These are phyloP conservation scores for Tricholoma terreum DNA, from an alignment of 768 basidiomycete species.

Conservation along the genomic window DNA sequence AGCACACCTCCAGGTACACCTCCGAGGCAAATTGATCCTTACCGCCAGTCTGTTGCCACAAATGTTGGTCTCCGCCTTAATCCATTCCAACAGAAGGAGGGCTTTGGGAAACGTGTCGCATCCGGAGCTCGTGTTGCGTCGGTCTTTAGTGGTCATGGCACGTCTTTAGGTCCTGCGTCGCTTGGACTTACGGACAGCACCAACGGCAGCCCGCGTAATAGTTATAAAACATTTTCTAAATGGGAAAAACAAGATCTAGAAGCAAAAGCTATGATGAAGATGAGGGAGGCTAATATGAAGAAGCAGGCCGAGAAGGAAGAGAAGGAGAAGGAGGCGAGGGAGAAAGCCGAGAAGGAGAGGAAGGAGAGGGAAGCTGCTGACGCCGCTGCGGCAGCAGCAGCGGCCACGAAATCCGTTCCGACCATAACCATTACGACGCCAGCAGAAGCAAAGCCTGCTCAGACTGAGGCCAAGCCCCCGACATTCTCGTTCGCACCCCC, in stretches of 20 bases:
- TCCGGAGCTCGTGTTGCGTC: constrained; percentile 45
- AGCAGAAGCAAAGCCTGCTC: constrained; percentile 18
- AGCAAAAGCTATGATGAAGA: constrained; percentile 71
- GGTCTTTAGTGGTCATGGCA: constrained; percentile 13
- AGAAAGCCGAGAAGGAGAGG: constrained; percentile 27
- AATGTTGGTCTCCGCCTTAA: constrained; percentile 45
- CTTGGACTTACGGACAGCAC: constrained; percentile 52
- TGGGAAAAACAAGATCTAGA: constrained; percentile 88
- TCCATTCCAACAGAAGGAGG: constrained; percentile 38
- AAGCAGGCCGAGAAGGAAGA: constrained; percentile 40
- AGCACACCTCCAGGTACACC: constrained; percentile 20
- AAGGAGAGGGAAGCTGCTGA: constrained; percentile 21
- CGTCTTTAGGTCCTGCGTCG: constrained; percentile 17
- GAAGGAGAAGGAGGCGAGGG: constrained; percentile 42
- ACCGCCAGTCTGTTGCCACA: constrained; percentile 46
- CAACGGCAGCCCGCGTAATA: constrained; percentile 36
- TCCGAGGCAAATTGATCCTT: constrained; percentile 29
- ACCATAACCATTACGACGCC: constrained; percentile 30
- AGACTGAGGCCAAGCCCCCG: constrained; percentile 18
- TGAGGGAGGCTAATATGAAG: constrained; percentile 48
- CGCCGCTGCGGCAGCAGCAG: constrained; percentile 17
- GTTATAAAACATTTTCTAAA: constrained; percentile 55
- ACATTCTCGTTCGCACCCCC: constrained; percentile 20
- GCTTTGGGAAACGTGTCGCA: constrained; percentile 34
- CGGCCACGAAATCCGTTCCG: constrained; percentile 19